Percentiles rank a stretch among this genome's conserved stretches.
Evolutionary conservation across 805 yeast species (phyloP).

Genomic region (Starmera caribaea): DNA sequence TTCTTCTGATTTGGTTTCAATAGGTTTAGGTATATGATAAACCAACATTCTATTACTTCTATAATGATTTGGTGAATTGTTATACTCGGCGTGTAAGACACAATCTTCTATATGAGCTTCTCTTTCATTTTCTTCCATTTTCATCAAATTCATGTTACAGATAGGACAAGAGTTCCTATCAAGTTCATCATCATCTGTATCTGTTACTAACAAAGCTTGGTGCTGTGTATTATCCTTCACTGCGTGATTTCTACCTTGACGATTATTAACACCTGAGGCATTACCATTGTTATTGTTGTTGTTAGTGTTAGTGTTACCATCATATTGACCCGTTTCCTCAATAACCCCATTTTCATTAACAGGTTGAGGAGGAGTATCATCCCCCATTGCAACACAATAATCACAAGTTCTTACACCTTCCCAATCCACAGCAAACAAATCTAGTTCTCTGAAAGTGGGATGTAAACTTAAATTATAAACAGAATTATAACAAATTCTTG

Average conservation of each 20-base stretch:
- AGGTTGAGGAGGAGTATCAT: neutral
- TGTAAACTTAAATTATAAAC: slow-evolving; percentile 13
- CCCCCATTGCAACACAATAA: slow-evolving; percentile 54
- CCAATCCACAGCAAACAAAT: slow-evolving; percentile 23
- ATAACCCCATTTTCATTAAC: neutral
- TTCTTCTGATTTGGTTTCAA: slow-evolving; percentile 3
- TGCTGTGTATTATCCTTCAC: slow-evolving; percentile 6
- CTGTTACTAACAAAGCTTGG: neutral
- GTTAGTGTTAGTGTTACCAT: neutral
- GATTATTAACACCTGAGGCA: slow-evolving; percentile 1
- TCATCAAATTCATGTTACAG: slow-evolving; percentile 18
- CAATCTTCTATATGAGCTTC: slow-evolving; percentile 70
- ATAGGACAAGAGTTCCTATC: slow-evolving; percentile 31
- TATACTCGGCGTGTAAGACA: slow-evolving; percentile 46
- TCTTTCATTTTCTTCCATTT: slow-evolving; percentile 21
- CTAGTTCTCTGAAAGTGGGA: no score
- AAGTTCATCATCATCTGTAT: slow-evolving; percentile 18
- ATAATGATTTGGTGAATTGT: slow-evolving; percentile 52
- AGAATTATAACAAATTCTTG: slow-evolving; percentile 44
- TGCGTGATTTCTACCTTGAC: neutral
- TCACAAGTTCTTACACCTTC: slow-evolving; percentile 64
- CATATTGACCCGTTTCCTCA: no score
- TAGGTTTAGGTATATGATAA: slow-evolving; percentile 32
- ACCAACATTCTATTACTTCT: slow-evolving; percentile 78
- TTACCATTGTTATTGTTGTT: neutral